phyloP scores from a whole-genome alignment of 2,329 filamentous ascomycete species.

The Clarireedia homoeocarpa region DNA sequence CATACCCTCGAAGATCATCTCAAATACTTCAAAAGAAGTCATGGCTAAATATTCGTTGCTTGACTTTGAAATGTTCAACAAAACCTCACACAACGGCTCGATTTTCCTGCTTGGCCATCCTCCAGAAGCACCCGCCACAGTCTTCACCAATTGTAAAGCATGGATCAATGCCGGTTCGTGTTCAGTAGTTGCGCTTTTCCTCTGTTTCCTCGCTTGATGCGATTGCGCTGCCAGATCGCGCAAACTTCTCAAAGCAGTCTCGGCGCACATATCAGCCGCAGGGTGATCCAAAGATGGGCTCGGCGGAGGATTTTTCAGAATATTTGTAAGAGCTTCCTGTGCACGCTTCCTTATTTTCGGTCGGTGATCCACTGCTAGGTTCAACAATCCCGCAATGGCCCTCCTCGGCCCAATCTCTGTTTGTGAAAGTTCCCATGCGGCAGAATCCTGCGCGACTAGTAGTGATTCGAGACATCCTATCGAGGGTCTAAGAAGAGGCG shows the following conservation, averaged over 20 bases:
- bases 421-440: slow-evolving; percentile 80
- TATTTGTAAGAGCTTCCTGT: slow-evolving; percentile 76
- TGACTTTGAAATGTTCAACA: slow-evolving; percentile 81
- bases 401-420: slow-evolving; percentile 78
- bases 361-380: slow-evolving; percentile 74
- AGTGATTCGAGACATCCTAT: slow-evolving; percentile 93
- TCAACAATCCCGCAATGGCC: slow-evolving; percentile 78
- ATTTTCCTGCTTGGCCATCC: slow-evolving; percentile 98
- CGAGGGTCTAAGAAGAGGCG: slow-evolving; percentile 75
- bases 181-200: slow-evolving; percentile 47
- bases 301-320: slow-evolving; percentile 78
- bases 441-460: slow-evolving; percentile 77
- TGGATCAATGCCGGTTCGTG: slow-evolving; percentile 85
- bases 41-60: slow-evolving; percentile 95
- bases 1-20: slow-evolving; percentile 93
- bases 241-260: slow-evolving; percentile 76
- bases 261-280: slow-evolving; percentile 91
- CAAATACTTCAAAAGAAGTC: slow-evolving; percentile 94
- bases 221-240: slow-evolving; percentile 63
- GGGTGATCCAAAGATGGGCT: slow-evolving; percentile 92
- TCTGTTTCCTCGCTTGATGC: slow-evolving; percentile 58
- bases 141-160: slow-evolving; percentile 85
- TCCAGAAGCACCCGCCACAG: slow-evolving; percentile 75
- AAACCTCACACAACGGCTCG: slow-evolving; percentile 79
- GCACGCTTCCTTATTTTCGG: slow-evolving; percentile 93